phyloP scores from a whole-genome alignment of 371 early-diverging fungal species.

The Basidiobolus meristosporus region DNA sequence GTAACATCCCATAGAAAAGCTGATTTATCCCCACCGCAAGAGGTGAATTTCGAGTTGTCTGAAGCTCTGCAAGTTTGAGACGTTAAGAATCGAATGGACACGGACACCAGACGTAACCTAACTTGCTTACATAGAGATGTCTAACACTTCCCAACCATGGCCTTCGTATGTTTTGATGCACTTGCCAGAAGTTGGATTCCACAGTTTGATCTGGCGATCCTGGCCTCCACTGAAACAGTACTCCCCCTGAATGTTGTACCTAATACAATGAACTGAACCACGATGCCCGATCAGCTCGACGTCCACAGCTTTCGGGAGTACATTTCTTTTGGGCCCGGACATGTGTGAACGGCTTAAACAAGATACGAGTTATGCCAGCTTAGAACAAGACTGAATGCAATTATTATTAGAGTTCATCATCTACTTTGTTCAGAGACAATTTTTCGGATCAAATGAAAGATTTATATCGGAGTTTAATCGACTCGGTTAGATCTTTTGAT shows the following conservation, averaged over 20 bases:
- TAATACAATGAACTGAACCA: slow-evolving; percentile 39
- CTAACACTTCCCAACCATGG: slow-evolving; percentile 73
- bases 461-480: too few species aligned
- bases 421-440: too few species aligned
- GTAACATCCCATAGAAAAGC: slow-evolving; percentile 77
- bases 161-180: slow-evolving; percentile 61
- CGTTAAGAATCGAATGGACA: not conserved
- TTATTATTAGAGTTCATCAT: too few species aligned
- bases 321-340: too few species aligned
- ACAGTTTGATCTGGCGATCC: slow-evolving; percentile 58
- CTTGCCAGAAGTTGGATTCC: slow-evolving; percentile 52
- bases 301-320: too few species aligned
- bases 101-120: not conserved
- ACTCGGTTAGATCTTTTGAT: too few species aligned
- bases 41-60: slow-evolving; percentile 63
- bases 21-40: slow-evolving; percentile 63
- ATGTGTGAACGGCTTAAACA: too few species aligned
- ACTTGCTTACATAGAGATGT: slow-evolving; percentile 38
- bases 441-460: too few species aligned
- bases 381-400: too few species aligned
- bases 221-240: slow-evolving; percentile 61
- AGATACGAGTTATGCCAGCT: too few species aligned
- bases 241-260: slow-evolving; percentile 46
- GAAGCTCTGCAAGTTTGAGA: slow-evolving; percentile 13
- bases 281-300: too few species aligned